These are phyloP conservation scores for Coprinopsis sp. DNA, from an alignment of 768 basidiomycete species.

Conservation along the genomic window DNA sequence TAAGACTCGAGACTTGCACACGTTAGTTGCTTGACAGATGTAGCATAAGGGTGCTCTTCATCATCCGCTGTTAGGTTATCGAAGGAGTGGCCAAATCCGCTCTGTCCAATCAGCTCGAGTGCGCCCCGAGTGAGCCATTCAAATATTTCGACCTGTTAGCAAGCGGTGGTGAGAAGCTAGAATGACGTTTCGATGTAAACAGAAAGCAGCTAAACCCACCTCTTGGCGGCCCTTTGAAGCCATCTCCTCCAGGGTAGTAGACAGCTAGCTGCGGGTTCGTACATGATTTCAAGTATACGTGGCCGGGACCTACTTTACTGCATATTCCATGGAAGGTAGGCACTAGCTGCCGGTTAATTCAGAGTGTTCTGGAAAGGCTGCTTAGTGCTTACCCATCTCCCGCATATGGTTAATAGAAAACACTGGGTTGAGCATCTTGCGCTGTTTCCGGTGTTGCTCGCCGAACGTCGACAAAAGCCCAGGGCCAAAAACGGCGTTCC, in stretches of 20 bases:
- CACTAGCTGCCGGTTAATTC: not conserved
- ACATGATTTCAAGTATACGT: too few relatives aligned
- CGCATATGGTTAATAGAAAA: conserved; percentile 31
- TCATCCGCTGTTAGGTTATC: conserved; percentile 27
- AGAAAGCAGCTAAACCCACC: too few relatives aligned
- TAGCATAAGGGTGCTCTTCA: conserved; percentile 19
- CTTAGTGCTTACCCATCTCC: conserved; percentile 12
- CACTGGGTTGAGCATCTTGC: conserved; percentile 33
- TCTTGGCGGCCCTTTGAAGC: too few relatives aligned
- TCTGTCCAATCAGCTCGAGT: conserved; percentile 42
- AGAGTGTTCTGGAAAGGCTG: not conserved
- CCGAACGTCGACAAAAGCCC: conserved; percentile 18
- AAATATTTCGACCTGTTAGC: conserved; percentile 29
- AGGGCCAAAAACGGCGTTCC: conserved; percentile 18
- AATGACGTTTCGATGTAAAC: too few relatives aligned
- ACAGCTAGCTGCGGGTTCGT: too few relatives aligned
- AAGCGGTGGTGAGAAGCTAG: too few relatives aligned
- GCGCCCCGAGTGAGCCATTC: conserved; percentile 37
- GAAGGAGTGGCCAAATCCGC: conserved; percentile 36
- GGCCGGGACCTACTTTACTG: too few relatives aligned
- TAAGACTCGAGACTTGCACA: too few relatives aligned
- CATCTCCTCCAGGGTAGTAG: too few relatives aligned
- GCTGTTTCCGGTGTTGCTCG: too few relatives aligned
- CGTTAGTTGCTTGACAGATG: not conserved
- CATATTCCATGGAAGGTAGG: not conserved